A percentile compares a stretch with the other conserved stretches of the same genome.
Conservation (phyloP, 2,329 filamentous ascomycete genomes). For the Calonectria pseudoreteaudii region DNA sequence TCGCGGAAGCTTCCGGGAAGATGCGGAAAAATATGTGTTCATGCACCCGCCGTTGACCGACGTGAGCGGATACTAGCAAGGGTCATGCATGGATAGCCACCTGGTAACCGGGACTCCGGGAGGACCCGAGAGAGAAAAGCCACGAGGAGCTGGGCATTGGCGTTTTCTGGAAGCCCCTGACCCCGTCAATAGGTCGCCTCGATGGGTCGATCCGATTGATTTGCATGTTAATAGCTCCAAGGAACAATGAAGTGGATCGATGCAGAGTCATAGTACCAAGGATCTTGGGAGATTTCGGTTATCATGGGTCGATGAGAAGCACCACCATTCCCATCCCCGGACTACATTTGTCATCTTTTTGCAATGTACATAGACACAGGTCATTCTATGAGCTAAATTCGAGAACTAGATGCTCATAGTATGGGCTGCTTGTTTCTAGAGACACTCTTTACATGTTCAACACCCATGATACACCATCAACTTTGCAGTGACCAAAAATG, state of each 20-base stretch:
- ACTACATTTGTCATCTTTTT: neutral
- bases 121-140: conserved; percentile 15
- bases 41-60: conserved; percentile 21
- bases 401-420: neutral
- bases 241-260: conserved; percentile 1
- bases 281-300: neutral
- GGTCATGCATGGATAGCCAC: conserved; percentile 18
- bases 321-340: too few species aligned
- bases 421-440: neutral
- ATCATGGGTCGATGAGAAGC: conserved; percentile 9
- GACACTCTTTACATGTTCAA: neutral
- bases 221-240: conserved; percentile 5
- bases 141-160: conserved; percentile 4
- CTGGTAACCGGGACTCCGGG: conserved; percentile 19
- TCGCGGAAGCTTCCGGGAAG: conserved; percentile 11
- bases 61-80: conserved; percentile 23
- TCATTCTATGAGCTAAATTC: neutral
- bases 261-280: neutral
- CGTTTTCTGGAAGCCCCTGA: neutral
- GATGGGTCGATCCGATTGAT: conserved; percentile 15
- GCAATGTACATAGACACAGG: neutral
- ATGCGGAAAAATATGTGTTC: conserved; percentile 19
- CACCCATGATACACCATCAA: neutral
- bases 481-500: neutral
- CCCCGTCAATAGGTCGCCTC: neutral